Percentiles rank a stretch among this genome's conserved stretches.
phyloP scores from a whole-genome alignment of 352 stramenopile genomes.

The Pythium utonaiense region DNA sequence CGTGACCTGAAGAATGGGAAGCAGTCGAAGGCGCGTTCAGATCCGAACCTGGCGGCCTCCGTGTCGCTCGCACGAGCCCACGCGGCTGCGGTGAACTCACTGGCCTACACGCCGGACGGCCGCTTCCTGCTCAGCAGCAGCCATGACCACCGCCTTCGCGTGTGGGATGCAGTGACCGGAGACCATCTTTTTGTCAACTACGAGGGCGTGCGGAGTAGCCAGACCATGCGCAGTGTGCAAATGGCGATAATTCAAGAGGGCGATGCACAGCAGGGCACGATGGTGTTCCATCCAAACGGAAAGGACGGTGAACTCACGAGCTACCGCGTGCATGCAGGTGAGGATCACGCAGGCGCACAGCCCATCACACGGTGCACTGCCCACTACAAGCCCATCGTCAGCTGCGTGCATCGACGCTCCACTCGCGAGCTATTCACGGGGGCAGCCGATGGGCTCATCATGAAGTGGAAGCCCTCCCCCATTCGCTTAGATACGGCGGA shows the following conservation, averaged over 20 bases:
- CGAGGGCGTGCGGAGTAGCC: constrained; percentile 28
- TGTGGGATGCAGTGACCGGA: constrained; percentile 61
- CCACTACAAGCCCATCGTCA: constrained; percentile 60
- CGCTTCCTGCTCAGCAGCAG: constrained; percentile 61
- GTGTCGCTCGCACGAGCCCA: constrained; percentile 52
- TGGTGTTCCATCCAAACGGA: constrained; percentile 66
- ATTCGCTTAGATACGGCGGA: constrained; percentile 20
- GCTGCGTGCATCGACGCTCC: constrained; percentile 53
- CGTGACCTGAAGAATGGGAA: constrained; percentile 10
- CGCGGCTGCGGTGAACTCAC: constrained; percentile 43
- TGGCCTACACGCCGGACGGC: constrained; percentile 63
- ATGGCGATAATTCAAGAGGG: constrained; percentile 63
- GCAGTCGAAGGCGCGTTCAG: constrained; percentile 29
- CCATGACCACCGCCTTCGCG: constrained; percentile 49
- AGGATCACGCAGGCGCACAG: constrained; percentile 19
- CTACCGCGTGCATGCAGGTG: constrained; percentile 50
- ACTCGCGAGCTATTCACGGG: constrained; percentile 55
- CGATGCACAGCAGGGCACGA: constrained; percentile 37
- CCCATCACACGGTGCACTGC: constrained; percentile 32
- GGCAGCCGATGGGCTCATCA: constrained; percentile 65
- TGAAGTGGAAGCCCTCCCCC: constrained; percentile 51
- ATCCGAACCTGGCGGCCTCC: constrained; percentile 54
- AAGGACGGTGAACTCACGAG: constrained; percentile 40
- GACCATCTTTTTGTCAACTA: constrained; percentile 76
- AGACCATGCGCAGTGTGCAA: constrained; percentile 40